phyloP scores from a whole-genome alignment of 2,329 filamentous ascomycete species.

The Fusarium tupiense region DNA sequence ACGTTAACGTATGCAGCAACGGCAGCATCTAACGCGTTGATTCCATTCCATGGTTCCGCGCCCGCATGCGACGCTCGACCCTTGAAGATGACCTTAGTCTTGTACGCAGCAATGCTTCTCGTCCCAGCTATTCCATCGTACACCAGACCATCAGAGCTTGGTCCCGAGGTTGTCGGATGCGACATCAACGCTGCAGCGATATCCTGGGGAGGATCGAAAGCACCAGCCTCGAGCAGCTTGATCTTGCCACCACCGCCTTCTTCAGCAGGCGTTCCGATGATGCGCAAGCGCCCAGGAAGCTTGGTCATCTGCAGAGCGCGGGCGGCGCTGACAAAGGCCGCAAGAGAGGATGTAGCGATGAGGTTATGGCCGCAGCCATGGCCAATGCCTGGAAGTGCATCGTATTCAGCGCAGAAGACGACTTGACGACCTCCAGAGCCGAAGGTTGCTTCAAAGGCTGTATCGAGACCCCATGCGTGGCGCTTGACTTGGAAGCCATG shows the following conservation, averaged over 20 bases:
- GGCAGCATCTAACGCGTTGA: not conserved
- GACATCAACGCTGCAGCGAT: not conserved
- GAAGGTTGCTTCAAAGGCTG: not conserved
- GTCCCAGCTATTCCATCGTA: not conserved
- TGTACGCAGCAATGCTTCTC: not conserved
- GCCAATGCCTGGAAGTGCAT: not conserved
- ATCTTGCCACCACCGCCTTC: not conserved
- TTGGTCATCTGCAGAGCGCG: not conserved
- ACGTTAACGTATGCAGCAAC: not conserved
- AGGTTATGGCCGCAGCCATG: not conserved
- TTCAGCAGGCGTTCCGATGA: not conserved
- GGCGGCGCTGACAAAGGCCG: not conserved
- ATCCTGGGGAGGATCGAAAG: not conserved
- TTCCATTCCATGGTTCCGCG: not conserved
- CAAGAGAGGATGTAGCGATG: not conserved
- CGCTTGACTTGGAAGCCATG: not conserved
- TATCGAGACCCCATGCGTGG: not conserved
- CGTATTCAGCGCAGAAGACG: not conserved
- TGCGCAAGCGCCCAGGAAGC: not conserved
- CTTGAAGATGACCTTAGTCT: not conserved
- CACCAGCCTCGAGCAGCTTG: not conserved
- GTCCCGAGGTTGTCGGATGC: not conserved
- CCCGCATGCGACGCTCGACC: not conserved
- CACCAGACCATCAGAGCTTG: not conserved
- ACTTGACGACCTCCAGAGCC: not conserved